Base-by-base conservation (phyloP, 2,329 filamentous ascomycete species). In the Tolypocladium capitatum region DNA sequence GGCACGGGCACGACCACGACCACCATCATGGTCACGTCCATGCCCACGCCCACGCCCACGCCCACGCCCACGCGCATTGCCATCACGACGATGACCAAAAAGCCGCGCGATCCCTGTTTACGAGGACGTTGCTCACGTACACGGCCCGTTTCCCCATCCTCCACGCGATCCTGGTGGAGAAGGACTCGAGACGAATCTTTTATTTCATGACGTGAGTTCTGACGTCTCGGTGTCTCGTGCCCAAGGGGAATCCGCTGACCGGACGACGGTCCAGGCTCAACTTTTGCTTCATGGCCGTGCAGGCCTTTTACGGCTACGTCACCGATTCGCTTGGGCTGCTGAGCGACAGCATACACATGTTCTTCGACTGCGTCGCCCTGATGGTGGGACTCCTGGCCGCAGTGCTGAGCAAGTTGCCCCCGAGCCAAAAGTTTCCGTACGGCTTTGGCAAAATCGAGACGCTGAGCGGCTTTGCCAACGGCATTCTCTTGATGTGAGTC, bases 281-380 rank as follows among this genome's bases (percentile, higher is more conserved):
- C 62, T 89, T 98, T 56, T 75, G 73, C 7, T 98, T 98, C 64
- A 98, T 98, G 92, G 70, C 86, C 32, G 80, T 98, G 1, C 92
- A 98, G 60, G 85, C 90, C 36, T 88, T 91, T 52, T 98, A 98
- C 60, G 92, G 92, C 44, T 94, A 92, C 58, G 69, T 92, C 11
- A 97, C 89, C 4, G 90, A 94, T 55, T 98, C 92, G 0, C 71
- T 98, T 5, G 92, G 92, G 3, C 74, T 98, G n/a, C 78, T 98
- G 18, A 95, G 89, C 55, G 92, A 98, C 66, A 97, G 90, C 59
- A 92, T 98, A 53, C 92, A 98, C 68, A 98, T 98, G 92, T 91
- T 98, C 60, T 97, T 98, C 58, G 92, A 98, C 66, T 98, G 92
- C 56, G 81, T 96, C 33, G 92, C 91, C 20, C 75, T 98, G 28